Evolutionary conservation across 805 yeast genomes (phyloP).

Genomic region (Candida germanica): DNA sequence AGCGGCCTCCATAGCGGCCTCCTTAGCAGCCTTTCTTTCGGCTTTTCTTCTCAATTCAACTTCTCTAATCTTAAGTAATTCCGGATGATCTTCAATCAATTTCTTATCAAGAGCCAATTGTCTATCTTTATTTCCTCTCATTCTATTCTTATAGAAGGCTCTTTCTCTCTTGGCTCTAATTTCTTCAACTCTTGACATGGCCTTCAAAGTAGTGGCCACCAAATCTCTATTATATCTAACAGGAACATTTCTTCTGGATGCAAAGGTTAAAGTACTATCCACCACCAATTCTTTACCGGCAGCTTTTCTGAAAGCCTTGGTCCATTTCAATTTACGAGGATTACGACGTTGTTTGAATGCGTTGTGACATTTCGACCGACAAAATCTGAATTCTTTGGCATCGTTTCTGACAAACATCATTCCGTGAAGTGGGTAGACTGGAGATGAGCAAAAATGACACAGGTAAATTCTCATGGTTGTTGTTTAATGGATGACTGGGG

Average conservation of each 20-base stretch:
- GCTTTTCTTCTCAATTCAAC: slow-evolving; percentile 79
- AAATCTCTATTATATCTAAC: slow-evolving; percentile 96
- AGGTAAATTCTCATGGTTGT: slow-evolving; percentile 90
- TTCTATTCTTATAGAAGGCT: slow-evolving; percentile 98
- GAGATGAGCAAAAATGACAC: slow-evolving; percentile 97
- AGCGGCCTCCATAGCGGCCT: slow-evolving; percentile 43
- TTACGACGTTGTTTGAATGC: slow-evolving; percentile 97
- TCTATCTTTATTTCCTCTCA: slow-evolving; percentile 93
- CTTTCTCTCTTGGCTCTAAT: slow-evolving; percentile 95
- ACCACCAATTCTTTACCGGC: slow-evolving; percentile 99
- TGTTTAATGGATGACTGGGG: too few species aligned
- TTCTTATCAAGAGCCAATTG: slow-evolving; percentile 82
- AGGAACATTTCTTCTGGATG: slow-evolving; percentile 96
- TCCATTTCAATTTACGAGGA: slow-evolving; percentile 97
- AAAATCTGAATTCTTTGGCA: slow-evolving; percentile 95
- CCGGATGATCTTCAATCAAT: slow-evolving; percentile 86
- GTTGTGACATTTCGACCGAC: slow-evolving; percentile 97
- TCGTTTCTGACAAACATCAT: slow-evolving; percentile 97
- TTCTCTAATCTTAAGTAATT: slow-evolving; percentile 85
- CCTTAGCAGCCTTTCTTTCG: slow-evolving; percentile 66
- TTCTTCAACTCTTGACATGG: slow-evolving; percentile 94
- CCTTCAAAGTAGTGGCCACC: slow-evolving; percentile 89
- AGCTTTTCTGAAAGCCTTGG: slow-evolving; percentile 97
- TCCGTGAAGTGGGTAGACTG: slow-evolving; percentile 82
- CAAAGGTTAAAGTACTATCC: slow-evolving; percentile 92